Evolutionary conservation across 805 yeast species (phyloP).

Genomic region (Saturnispora kantuleensis): DNA sequence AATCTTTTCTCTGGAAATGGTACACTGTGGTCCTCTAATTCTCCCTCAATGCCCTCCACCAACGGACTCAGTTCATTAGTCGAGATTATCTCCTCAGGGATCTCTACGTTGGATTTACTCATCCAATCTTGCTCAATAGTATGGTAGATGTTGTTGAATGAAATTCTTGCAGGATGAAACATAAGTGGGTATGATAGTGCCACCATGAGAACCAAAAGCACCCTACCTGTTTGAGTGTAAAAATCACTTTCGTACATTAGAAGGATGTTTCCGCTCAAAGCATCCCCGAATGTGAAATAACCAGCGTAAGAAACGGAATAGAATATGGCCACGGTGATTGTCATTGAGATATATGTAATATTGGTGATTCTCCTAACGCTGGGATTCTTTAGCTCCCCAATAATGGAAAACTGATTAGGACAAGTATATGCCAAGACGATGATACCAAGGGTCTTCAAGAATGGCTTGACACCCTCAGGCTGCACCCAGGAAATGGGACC

Average conservation of each 20-base stretch:
- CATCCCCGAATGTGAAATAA: constrained; percentile 62
- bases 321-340: constrained; percentile 48
- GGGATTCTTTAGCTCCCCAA: constrained; percentile 55
- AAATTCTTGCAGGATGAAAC: constrained; percentile 73
- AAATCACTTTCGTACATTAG: constrained; percentile 51
- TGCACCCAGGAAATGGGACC: constrained; percentile 34
- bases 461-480: constrained; percentile 34
- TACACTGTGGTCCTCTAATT: constrained; percentile 28
- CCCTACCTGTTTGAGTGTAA: constrained; percentile 44
- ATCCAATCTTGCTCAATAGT: constrained; percentile 6
- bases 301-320: constrained; percentile 58
- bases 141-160: constrained; percentile 50
- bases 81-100: not conserved
- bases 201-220: constrained; percentile 61
- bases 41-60: not conserved
- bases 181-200: constrained; percentile 68
- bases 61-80: constrained; percentile 11
- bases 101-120: not conserved
- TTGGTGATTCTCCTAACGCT: constrained; percentile 36
- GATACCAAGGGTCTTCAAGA: constrained; percentile 59
- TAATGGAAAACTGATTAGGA: constrained; percentile 69
- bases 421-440: constrained; percentile 76
- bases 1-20: constrained; percentile 41
- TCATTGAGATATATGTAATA: constrained; percentile 39
- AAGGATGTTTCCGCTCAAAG: constrained; percentile 57